phyloP scores from a whole-genome alignment of 495 filamentous ascomycete genomes.

The Pyrenopolyporus hunteri region DNA sequence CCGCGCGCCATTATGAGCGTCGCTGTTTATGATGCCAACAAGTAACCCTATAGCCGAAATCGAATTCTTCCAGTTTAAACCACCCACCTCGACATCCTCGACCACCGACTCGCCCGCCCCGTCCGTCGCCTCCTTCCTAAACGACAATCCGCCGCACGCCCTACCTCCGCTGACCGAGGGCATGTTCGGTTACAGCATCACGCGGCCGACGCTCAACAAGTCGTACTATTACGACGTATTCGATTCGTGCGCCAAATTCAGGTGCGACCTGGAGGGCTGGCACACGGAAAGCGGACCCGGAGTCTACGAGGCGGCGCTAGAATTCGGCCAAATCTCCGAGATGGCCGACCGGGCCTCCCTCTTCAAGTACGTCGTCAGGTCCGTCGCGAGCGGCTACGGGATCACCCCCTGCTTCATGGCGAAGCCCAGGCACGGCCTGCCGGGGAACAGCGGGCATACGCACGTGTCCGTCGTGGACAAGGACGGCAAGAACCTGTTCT shows the following conservation, averaged over 20 bases:
- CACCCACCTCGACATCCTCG: slow-evolving; percentile 59
- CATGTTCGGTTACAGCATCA: slow-evolving; percentile 98
- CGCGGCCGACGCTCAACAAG: slow-evolving; percentile 89
- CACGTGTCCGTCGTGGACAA: slow-evolving; percentile 82
- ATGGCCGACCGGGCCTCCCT: slow-evolving; percentile 92
- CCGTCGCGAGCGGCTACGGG: slow-evolving; percentile 79
- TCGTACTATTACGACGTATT: slow-evolving; percentile 94
- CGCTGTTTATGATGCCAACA: slow-evolving; percentile 1
- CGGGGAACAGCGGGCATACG: slow-evolving; percentile 94
- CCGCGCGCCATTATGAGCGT: no score
- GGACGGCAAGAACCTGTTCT: slow-evolving; percentile 78
- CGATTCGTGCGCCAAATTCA: slow-evolving; percentile 79
- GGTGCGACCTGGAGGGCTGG: slow-evolving; percentile 91
- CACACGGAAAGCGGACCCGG: slow-evolving; percentile 96
- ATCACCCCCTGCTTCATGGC: slow-evolving; percentile 99
- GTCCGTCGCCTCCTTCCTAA: slow-evolving; percentile 74
- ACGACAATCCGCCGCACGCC: slow-evolving; percentile 70
- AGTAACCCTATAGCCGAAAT: slow-evolving; percentile 79
- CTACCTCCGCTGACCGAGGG: slow-evolving; percentile 87
- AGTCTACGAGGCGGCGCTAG: slow-evolving; percentile 92
- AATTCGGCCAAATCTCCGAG: slow-evolving; percentile 79
- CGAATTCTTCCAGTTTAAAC: slow-evolving; percentile 94
- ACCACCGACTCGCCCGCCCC: slow-evolving; percentile 59
- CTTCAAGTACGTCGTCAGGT: slow-evolving; percentile 95
- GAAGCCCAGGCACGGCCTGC: slow-evolving; percentile 88